A percentile compares a stretch with the other conserved stretches of the same genome.
Evolutionary conservation across 257 asterid species (phyloP).

Genomic region (Pogostemon cablin): DNA sequence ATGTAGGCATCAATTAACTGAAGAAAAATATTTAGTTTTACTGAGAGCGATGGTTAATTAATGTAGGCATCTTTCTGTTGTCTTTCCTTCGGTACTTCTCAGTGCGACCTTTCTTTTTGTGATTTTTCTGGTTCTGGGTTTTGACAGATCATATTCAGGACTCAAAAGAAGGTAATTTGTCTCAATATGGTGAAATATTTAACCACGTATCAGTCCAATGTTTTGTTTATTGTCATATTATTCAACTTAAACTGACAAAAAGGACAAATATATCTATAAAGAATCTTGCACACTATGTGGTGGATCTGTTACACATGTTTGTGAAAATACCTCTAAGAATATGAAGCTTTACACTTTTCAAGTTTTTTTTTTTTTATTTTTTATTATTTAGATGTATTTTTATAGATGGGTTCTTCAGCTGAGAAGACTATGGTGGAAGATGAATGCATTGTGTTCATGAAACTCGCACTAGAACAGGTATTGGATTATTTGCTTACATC

Average conservation of each 20-base stretch:
- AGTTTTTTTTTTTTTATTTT: not conserved
- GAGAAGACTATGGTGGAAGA: constrained; percentile 38
- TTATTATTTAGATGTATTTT: not conserved
- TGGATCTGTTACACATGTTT: constrained; percentile 23
- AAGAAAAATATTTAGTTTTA: too few relatives aligned
- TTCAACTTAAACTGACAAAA: not conserved
- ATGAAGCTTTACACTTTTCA: not conserved
- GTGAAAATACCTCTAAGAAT: constrained; percentile 31
- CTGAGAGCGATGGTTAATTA: too few relatives aligned
- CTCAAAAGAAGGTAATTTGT: not conserved
- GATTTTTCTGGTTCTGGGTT: not conserved
- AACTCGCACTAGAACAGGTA: constrained; percentile 78
- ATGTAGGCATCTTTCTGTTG: too few relatives aligned
- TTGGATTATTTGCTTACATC: not conserved
- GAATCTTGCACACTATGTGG: not conserved
- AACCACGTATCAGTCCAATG: not conserved
- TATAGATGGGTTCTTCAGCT: constrained; percentile 44
- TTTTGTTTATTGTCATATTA: not conserved
- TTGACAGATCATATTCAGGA: not conserved
- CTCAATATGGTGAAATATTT: not conserved
- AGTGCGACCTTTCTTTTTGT: not conserved
- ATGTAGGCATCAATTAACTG: too few relatives aligned
- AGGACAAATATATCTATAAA: not conserved
- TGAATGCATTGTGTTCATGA: constrained; percentile 52
- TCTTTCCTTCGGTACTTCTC: not conserved